Conservation (phyloP, 2,329 filamentous ascomycete species). For the Colletotrichum graminicola region DNA sequence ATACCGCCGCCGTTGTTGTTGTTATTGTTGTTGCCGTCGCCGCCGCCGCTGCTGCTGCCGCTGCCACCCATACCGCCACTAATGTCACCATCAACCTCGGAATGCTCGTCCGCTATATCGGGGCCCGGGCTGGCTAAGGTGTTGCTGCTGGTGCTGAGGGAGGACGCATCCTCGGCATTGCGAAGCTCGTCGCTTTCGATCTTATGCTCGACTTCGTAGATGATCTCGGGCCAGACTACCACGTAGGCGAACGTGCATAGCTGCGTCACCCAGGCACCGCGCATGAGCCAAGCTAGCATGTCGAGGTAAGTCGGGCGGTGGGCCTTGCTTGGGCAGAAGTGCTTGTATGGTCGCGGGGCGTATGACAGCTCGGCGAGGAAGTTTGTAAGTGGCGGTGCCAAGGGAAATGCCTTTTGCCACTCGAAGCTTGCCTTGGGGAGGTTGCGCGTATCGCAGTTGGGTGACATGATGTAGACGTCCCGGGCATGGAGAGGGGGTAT, state of each 20-base stretch:
- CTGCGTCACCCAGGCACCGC: constrained; percentile 93
- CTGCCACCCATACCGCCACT: constrained; percentile 32
- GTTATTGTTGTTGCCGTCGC: constrained; percentile 38
- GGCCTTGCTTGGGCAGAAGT: constrained; percentile 86
- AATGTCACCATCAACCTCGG: constrained; percentile 44
- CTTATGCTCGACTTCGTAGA: constrained; percentile 81
- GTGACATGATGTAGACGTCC: constrained; percentile 91
- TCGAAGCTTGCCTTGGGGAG: constrained; percentile 76
- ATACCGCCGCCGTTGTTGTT: constrained; percentile 37
- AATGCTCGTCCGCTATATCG: constrained; percentile 46
- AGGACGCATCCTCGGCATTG: constrained; percentile 44
- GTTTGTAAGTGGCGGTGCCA: constrained; percentile 84
- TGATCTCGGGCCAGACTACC: constrained; percentile 83
- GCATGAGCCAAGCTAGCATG: constrained; percentile 93
- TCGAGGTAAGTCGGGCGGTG: constrained; percentile 90
- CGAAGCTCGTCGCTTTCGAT: constrained; percentile 74
- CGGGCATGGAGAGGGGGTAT: constrained; percentile 91
- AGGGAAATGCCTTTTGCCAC: constrained; percentile 85
- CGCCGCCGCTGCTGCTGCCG: constrained; percentile 35
- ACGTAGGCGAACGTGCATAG: constrained; percentile 93
- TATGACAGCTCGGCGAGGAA: constrained; percentile 88
- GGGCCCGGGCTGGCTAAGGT: constrained; percentile 29
- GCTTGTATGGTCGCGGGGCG: constrained; percentile 84
- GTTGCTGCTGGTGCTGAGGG: constrained; percentile 30
- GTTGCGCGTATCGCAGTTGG: constrained; percentile 83